These are phyloP conservation scores for Aspergillus sojae DNA, from an alignment of 2,329 filamentous ascomycete species.

Conservation along the genomic window DNA sequence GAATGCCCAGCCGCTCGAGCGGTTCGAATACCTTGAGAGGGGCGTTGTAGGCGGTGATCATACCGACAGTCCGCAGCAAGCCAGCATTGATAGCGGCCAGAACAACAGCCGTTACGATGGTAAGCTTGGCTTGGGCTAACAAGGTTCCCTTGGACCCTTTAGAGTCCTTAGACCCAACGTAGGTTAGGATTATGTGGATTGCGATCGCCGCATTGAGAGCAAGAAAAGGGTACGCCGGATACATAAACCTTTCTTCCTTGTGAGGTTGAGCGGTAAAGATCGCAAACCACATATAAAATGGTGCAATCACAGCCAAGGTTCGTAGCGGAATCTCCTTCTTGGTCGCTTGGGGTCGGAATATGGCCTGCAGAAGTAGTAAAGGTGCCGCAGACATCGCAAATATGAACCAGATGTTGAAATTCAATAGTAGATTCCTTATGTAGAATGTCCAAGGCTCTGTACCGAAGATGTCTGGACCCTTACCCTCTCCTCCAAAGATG, in stretches of 20 bases:
- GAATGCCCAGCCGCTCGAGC: conserved; percentile 53
- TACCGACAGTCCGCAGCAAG: conserved; percentile 71
- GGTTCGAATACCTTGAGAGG: conserved; percentile 67
- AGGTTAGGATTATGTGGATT: conserved; percentile 76
- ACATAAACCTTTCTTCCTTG: conserved; percentile 99
- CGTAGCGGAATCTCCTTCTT: conserved; percentile 72
- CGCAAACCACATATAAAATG: conserved; percentile 91
- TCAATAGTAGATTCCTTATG: conserved; percentile 83
- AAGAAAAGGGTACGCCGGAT: conserved; percentile 88
- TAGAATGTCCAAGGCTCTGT: conserved; percentile 98
- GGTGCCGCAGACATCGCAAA: conserved; percentile 76
- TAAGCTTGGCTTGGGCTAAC: conserved; percentile 73
- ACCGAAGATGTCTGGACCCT: conserved; percentile 88
- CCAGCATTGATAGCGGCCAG: conserved; percentile 68
- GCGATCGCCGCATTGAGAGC: conserved; percentile 85
- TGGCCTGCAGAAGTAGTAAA: conserved; percentile 72
- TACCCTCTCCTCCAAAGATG: conserved; percentile 76
- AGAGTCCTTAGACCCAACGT: conserved; percentile 71
- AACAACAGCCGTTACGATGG: conserved; percentile 62
- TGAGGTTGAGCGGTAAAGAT: conserved; percentile 94
- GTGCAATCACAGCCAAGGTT: conserved; percentile 74
- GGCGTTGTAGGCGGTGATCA: conserved; percentile 80
- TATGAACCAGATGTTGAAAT: conserved; percentile 94
- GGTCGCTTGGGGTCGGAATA: conserved; percentile 62
- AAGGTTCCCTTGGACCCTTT: conserved; percentile 70